phyloP scores from a whole-genome alignment of 2,329 filamentous ascomycete species.

The Colletotrichum chrysophilum region DNA sequence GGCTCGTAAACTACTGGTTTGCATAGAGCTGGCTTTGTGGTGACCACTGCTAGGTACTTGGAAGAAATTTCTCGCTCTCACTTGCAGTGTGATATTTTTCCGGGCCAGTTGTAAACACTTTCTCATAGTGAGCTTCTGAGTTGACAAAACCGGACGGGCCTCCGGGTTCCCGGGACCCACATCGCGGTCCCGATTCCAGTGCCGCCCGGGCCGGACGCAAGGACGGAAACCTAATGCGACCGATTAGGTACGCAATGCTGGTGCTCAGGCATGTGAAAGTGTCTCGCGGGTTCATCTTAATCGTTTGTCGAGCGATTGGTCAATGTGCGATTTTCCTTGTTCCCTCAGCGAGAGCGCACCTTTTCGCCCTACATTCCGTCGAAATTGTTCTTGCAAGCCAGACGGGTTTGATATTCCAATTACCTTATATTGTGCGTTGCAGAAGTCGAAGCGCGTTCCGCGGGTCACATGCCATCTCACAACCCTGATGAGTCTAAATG shows the following conservation, averaged over 20 bases:
- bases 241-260: not conserved
- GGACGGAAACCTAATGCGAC: not conserved
- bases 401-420: not conserved
- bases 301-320: not conserved
- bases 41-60: not conserved
- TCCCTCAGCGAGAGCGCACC: not conserved
- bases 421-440: not conserved
- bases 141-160: not conserved
- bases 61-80: not conserved
- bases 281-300: not conserved
- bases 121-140: not conserved
- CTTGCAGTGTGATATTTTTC: not conserved
- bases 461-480: not conserved
- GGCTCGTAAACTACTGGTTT: not conserved
- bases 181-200: not conserved
- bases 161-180: not conserved
- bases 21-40: not conserved
- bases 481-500: not conserved
- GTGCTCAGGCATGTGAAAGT: not conserved
- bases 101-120: not conserved
- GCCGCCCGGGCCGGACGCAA: not conserved
- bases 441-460: not conserved
- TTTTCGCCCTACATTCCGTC: not conserved
- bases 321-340: not conserved
- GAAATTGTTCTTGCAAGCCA: not conserved